Percentiles rank a stretch among this genome's conserved stretches.
phyloP scores from a whole-genome alignment of 2,329 filamentous ascomycete genomes.

The Aureobasidium pullulans region DNA sequence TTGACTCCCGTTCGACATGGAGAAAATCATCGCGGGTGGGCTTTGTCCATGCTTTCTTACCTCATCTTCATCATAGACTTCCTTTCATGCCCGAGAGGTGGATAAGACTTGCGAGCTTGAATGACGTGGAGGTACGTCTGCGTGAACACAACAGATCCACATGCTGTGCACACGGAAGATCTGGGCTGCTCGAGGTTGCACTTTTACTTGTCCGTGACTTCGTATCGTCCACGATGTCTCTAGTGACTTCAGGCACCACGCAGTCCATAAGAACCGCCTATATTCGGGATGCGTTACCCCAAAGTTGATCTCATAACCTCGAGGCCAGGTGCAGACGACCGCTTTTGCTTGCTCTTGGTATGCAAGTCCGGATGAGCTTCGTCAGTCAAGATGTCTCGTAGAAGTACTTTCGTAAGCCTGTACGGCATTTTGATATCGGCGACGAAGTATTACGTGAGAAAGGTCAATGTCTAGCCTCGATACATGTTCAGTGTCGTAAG shows the following conservation, averaged over 20 bases:
- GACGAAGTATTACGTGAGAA: not conserved
- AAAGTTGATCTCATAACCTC: not conserved
- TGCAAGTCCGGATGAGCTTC: no score
- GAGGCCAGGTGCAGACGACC: not conserved
- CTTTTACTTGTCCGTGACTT: no score
- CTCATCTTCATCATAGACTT: not conserved
- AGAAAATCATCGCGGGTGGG: not conserved
- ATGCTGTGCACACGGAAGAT: not conserved
- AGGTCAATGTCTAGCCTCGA: not conserved
- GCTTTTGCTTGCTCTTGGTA: no score
- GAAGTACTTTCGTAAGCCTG: no score
- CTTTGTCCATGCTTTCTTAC: not conserved
- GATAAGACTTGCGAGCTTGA: not conserved
- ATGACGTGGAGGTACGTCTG: not conserved
- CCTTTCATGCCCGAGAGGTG: not conserved
- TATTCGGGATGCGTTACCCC: no score
- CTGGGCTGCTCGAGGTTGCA: no score
- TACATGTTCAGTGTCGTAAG: no score
- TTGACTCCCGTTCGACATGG: not conserved
- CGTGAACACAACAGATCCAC: not conserved
- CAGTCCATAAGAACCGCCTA: no score
- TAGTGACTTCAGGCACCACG: no score
- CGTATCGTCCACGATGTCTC: no score
- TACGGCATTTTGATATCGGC: no score
- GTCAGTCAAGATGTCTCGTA: no score